Percentiles rank a stretch among this genome's conserved stretches.
These are phyloP conservation scores for Wickerhamiella qilinensis DNA, from an alignment of 805 yeast genomes.

Conservation along the genomic window DNA sequence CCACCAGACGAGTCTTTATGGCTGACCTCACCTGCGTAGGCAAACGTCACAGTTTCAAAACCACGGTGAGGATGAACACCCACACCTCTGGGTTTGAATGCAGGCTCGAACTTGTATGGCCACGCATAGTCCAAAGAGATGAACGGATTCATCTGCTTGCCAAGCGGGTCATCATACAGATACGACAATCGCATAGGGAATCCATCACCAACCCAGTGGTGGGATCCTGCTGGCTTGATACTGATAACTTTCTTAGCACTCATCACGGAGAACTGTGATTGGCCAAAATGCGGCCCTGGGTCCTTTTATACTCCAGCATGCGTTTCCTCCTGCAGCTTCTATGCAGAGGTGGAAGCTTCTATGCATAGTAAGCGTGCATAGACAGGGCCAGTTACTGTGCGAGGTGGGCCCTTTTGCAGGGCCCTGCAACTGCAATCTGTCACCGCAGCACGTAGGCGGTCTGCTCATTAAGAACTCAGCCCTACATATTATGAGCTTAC, in stretches of 20 bases:
- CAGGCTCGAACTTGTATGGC: slow-evolving; percentile 3
- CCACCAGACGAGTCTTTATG: slow-evolving; percentile 80
- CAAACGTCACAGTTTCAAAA: slow-evolving; percentile 55
- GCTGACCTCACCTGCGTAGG: slow-evolving; percentile 47
- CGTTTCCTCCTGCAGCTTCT: no score
- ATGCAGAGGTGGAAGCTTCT: no score
- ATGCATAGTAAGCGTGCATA: no score
- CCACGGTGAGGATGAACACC: slow-evolving; percentile 57
- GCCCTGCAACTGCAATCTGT: no score
- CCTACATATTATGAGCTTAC: no score
- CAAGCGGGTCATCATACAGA: slow-evolving; percentile 1
- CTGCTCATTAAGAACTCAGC: no score
- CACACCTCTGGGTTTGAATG: slow-evolving; percentile 2
- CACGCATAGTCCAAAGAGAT: slow-evolving; percentile 3
- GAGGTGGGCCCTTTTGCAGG: no score
- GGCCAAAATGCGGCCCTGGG: no score
- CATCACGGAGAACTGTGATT: no score
- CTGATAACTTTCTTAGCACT: slow-evolving; percentile 1
- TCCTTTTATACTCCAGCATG: no score
- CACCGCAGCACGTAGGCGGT: no score
- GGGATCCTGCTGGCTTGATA: neutral
- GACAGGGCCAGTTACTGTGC: no score
- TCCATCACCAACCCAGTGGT: slow-evolving; percentile 19
- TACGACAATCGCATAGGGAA: slow-evolving; percentile 1
- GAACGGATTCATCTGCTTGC: slow-evolving; percentile 3